phyloP scores from a whole-genome alignment of 805 yeast species.

The Cyberlindnera subsufficiens region DNA sequence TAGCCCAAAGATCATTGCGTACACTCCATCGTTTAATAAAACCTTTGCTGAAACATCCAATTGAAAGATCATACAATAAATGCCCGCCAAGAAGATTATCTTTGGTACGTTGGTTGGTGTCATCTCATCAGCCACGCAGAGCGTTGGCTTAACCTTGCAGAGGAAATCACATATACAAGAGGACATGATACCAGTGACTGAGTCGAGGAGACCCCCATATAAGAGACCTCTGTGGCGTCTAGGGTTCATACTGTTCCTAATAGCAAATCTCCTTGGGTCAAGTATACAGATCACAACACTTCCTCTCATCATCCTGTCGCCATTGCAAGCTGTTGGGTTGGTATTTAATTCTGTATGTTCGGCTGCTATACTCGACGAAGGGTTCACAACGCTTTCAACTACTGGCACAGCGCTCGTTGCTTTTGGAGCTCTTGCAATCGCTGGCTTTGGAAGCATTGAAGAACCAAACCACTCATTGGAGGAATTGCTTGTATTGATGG shows the following conservation, averaged over 20 bases:
- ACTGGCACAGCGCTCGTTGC: conserved; percentile 65
- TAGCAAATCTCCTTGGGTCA: conserved; percentile 75
- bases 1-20: too few species aligned
- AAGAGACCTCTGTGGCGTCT: conserved; percentile 62
- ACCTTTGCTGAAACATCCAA: too few species aligned
- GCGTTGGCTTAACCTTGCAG: conserved; percentile 77
- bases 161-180: conserved; percentile 64
- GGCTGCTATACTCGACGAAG: conserved; percentile 58
- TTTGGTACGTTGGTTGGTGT: conserved; percentile 69
- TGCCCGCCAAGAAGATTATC: conserved; percentile 25
- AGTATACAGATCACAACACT: conserved; percentile 77
- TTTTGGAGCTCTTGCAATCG: conserved; percentile 72
- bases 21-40: too few species aligned
- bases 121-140: conserved; percentile 70
- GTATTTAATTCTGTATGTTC: conserved; percentile 81
- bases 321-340: conserved; percentile 82
- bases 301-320: conserved; percentile 74
- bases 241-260: conserved; percentile 66
- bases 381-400: conserved; percentile 50
- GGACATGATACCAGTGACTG: conserved; percentile 22
- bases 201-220: conserved; percentile 25
- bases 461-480: conserved; percentile 47
- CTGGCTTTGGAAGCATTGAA: conserved; percentile 58
- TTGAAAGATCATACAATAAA: background rate
- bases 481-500: conserved; percentile 39